Evolutionary conservation across 331 rosid genomes (phyloP).

Genomic region (Quercus phellos): DNA sequence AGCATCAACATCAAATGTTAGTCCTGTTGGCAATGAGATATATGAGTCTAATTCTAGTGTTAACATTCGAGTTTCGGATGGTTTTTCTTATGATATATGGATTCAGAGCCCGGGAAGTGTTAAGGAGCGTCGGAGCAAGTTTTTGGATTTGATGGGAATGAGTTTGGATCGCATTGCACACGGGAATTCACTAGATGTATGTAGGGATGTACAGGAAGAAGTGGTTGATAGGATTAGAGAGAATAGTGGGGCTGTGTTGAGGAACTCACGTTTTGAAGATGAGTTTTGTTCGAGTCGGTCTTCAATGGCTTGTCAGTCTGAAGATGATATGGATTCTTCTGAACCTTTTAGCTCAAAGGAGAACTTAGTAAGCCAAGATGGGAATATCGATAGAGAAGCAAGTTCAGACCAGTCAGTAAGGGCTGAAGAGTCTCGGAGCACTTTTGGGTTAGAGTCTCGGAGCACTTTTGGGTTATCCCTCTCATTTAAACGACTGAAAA

Average conservation of each 20-base stretch:
- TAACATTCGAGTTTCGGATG: constrained; percentile 18
- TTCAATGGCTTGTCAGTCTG: constrained; percentile 38
- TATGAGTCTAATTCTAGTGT: constrained; percentile 23
- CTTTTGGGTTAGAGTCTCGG: constrained; percentile 26
- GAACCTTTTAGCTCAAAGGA: constrained; percentile 29
- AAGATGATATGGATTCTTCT: constrained; percentile 25
- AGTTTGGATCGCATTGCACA: constrained; percentile 28
- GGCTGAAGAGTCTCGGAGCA: constrained; percentile 23
- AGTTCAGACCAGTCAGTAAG: constrained; percentile 26
- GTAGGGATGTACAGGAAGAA: constrained; percentile 29
- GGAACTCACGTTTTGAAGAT: constrained; percentile 41
- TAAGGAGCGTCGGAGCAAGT: constrained; percentile 59
- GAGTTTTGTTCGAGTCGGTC: constrained; percentile 56
- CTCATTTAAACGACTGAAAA: constrained; percentile 28
- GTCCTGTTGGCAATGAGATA: constrained; percentile 29
- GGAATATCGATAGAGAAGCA: constrained; percentile 23
- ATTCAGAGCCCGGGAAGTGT: constrained; percentile 61
- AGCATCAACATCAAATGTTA: constrained; percentile 44
- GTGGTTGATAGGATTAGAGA: constrained; percentile 35
- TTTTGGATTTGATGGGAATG: constrained; percentile 58
- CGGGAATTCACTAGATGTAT: constrained; percentile 26
- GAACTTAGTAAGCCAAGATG: constrained; percentile 30
- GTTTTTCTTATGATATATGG: constrained; percentile 60
- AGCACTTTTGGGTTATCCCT: constrained; percentile 27
- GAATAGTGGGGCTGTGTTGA: constrained; percentile 35